Percentiles rank a stretch among this genome's conserved stretches.
These are phyloP conservation scores for Phyllosticta paracitricarpa DNA, from an alignment of 2,329 filamentous ascomycete species.

Conservation along the genomic window DNA sequence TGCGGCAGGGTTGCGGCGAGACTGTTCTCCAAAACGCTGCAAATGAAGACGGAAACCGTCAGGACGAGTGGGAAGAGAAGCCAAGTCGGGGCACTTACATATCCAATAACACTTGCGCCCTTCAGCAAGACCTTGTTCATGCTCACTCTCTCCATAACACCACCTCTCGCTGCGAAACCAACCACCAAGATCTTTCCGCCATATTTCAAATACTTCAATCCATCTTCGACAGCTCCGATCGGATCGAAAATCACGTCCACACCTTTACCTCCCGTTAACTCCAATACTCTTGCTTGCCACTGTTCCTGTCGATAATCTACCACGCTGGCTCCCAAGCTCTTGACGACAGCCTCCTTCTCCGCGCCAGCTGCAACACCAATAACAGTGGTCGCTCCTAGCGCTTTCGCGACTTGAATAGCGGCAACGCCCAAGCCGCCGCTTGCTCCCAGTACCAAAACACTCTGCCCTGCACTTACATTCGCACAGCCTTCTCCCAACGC, in stretches of 20 bases:
- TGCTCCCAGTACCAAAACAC: slow-evolving; percentile 46
- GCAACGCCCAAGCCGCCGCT: slow-evolving; percentile 47
- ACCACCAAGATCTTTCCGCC: slow-evolving; percentile 46
- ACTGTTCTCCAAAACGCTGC: slow-evolving; percentile 1
- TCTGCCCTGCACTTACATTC: slow-evolving; percentile 36
- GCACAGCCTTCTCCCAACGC: slow-evolving; percentile 34
- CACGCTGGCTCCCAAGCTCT: slow-evolving; percentile 30
- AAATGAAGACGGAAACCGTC: neutral
- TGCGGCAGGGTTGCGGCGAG: neutral
- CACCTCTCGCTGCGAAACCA: slow-evolving; percentile 47
- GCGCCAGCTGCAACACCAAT: slow-evolving; percentile 40
- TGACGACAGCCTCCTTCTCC: slow-evolving; percentile 36
- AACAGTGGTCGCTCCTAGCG: slow-evolving; percentile 40
- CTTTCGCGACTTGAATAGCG: slow-evolving; percentile 46
- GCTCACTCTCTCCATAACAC: slow-evolving; percentile 44
- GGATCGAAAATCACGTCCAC: slow-evolving; percentile 50
- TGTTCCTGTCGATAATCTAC: slow-evolving; percentile 32
- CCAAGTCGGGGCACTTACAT: slow-evolving; percentile 28
- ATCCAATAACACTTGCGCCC: slow-evolving; percentile 44
- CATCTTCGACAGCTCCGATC: slow-evolving; percentile 46
- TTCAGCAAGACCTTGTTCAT: slow-evolving; percentile 48
- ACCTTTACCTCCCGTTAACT: slow-evolving; percentile 39
- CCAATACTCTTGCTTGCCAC: slow-evolving; percentile 45
- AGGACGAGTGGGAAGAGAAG: neutral
- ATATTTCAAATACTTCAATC: slow-evolving; percentile 45